phyloP scores from a whole-genome alignment of 1,284 basidiomycete genomes.

The Tylopilus sp. region DNA sequence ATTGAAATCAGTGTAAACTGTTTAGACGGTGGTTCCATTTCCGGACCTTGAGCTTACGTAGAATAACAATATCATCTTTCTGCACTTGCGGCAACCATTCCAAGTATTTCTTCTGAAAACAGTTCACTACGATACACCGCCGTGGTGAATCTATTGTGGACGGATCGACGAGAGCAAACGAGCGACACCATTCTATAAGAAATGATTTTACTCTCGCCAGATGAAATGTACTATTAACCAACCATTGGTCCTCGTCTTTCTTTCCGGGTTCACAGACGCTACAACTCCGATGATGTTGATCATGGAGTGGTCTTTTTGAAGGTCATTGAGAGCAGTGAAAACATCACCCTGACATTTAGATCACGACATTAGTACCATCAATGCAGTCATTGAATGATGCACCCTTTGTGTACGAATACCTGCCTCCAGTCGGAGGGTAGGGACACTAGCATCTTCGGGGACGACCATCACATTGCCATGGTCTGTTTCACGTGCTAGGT shows the following conservation, averaged over 20 bases:
- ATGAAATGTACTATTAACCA: slow-evolving; percentile 4
- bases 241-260: slow-evolving; percentile 29
- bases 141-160: slow-evolving; percentile 37
- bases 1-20: slow-evolving; percentile 2
- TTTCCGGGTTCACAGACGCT: slow-evolving; percentile 7
- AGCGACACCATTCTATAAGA: slow-evolving; percentile 30
- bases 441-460: not conserved
- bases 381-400: slow-evolving; percentile 2
- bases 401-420: slow-evolving; percentile 31
- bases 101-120: slow-evolving; percentile 46
- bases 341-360: slow-evolving; percentile 27
- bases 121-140: slow-evolving; percentile 38
- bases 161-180: slow-evolving; percentile 27
- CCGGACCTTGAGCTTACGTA: slow-evolving; percentile 32
- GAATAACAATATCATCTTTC: slow-evolving; percentile 34
- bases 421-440: slow-evolving; percentile 10
- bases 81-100: slow-evolving; percentile 49
- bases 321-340: slow-evolving; percentile 26
- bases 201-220: not conserved
- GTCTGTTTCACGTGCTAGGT: not conserved
- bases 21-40: not conserved
- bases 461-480: not conserved
- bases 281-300: slow-evolving; percentile 35
- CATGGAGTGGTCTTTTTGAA: slow-evolving; percentile 15
- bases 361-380: not conserved